Conservation (phyloP, 108 stramenopile species). For the Pseudonitzschia delicatissima region DNA sequence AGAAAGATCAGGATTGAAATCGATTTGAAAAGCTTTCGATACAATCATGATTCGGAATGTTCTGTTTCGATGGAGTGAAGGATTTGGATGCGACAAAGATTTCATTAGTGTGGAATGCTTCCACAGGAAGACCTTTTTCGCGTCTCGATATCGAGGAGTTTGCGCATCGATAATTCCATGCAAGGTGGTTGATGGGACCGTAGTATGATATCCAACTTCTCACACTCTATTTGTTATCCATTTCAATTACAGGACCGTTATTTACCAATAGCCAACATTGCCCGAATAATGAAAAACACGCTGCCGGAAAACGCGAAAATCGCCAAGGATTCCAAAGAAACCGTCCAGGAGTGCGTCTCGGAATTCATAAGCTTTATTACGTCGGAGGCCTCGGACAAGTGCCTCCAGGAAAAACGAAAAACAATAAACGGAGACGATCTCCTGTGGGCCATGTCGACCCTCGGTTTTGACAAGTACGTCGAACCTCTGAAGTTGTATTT, state of each 20-base stretch:
- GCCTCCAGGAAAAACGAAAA: conserved; percentile 98
- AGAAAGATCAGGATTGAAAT: too few species aligned
- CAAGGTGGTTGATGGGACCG: not conserved
- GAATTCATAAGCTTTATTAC: conserved; percentile 99
- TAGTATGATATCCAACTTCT: not conserved
- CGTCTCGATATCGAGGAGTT: too few species aligned
- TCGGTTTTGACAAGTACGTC: conserved; percentile 99
- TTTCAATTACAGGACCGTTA: conserved; percentile 85
- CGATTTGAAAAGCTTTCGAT: too few species aligned
- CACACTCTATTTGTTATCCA: not conserved
- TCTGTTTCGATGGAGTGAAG: too few species aligned
- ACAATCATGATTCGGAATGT: too few species aligned
- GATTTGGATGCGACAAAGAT: too few species aligned
- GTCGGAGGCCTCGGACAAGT: conserved; percentile 97
- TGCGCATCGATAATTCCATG: not conserved
- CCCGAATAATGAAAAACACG: conserved; percentile 97
- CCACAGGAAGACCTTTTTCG: too few species aligned
- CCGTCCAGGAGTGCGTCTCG: conserved; percentile 98
- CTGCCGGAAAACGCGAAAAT: conserved; percentile 99
- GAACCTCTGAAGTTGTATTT: conserved; percentile 98
- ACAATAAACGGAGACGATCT: conserved; percentile 99
- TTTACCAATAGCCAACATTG: conserved; percentile 99
- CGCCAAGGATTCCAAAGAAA: conserved; percentile 99
- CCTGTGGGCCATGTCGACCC: conserved; percentile 97
- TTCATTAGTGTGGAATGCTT: too few species aligned